A percentile compares a stretch with the other conserved stretches of the same genome.
Conservation (phyloP, 192 early-diverging fungal genomes). For the Neocallimastix lanati region DNA sequence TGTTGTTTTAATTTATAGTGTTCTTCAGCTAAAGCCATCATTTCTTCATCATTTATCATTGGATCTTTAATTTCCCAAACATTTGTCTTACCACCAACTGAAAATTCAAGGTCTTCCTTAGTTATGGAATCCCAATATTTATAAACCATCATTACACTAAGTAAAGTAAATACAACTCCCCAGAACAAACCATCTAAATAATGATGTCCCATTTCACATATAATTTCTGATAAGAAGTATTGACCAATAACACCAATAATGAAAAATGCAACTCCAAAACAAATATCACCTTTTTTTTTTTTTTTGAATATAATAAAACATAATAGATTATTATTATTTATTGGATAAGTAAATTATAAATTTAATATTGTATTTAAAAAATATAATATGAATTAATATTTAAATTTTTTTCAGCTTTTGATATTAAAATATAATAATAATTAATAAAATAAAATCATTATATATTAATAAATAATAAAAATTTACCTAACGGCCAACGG, state of each 20-base stretch:
- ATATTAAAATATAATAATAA: too few species aligned
- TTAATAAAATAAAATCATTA: too few species aligned
- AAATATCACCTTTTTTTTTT: conserved; percentile 43
- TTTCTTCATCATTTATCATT: conserved; percentile 2
- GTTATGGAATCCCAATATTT: conserved; percentile 99
- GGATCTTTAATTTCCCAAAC: conserved; percentile 54
- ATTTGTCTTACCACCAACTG: conserved; percentile 65
- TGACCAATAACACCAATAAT: conserved; percentile 64
- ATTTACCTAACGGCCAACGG: conserved; percentile 78
- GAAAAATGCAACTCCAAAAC: conserved; percentile 76
- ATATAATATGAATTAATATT: too few species aligned
- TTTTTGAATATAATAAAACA: too few species aligned
- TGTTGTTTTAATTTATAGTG: neutral
- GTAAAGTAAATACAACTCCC: conserved; percentile 68
- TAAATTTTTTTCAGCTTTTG: too few species aligned
- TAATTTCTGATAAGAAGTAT: conserved; percentile 58
- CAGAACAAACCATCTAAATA: conserved; percentile 97
- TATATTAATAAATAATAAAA: too few species aligned
- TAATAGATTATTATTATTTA: too few species aligned
- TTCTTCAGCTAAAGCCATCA: conserved; percentile 3
- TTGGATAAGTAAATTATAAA: too few species aligned
- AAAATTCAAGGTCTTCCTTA: conserved; percentile 94
- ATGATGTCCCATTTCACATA: conserved; percentile 79
- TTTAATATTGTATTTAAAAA: too few species aligned
- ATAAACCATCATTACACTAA: conserved; percentile 97